Evolutionary conservation across 441 rosid genomes (phyloP), one percentile per base, ranked within the genome.

Genomic region (Bruguiera hainesii): DNA sequence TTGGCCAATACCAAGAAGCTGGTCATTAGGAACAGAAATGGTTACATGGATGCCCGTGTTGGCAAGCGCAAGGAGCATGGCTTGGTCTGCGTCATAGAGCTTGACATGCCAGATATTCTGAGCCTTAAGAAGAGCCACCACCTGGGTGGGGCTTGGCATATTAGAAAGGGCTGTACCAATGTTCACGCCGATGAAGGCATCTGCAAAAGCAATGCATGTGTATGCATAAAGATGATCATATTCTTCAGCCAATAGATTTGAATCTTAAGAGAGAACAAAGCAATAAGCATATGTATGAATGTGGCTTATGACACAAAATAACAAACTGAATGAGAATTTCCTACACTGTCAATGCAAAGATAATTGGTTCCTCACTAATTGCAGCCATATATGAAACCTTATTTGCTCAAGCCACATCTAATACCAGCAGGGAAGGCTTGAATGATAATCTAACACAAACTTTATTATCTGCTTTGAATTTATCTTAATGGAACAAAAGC

Each of bases 1-100:
- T 72, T 93, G 96, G 73, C 98, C 96, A 56, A 91, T 91, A 56
- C 96, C 98, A 39, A 93, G 95, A 61, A 93, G 88, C 79, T 91
- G 90, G n/a, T 93, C 96, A 69, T 91, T 91, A 21, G 98, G 97
- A 63, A 93, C 87, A 33, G 98, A 89, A 74, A 93, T 84, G 1
- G 86, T 83, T 13, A 93, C 96, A 28, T 72, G 80, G 63, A 93
- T 76, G 79, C 97, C 95, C 5, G 98, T 80, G 71, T 91, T 87
- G 70, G 96, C 96, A 59, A 93, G 91, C 21, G 97, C 93, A 6
- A 80, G 74, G 50, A 93, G 96, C 90, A 91, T 80, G 25, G 89
- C 82, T 21, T 78, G 85, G 73, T 93, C 97, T 23, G 96, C 86
- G 79, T 93, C 96, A 29, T 79, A 93, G 48, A 93, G 91, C 60